Base-by-base conservation (phyloP, 768 basidiomycete species). In the Boletus coccyginus region DNA sequence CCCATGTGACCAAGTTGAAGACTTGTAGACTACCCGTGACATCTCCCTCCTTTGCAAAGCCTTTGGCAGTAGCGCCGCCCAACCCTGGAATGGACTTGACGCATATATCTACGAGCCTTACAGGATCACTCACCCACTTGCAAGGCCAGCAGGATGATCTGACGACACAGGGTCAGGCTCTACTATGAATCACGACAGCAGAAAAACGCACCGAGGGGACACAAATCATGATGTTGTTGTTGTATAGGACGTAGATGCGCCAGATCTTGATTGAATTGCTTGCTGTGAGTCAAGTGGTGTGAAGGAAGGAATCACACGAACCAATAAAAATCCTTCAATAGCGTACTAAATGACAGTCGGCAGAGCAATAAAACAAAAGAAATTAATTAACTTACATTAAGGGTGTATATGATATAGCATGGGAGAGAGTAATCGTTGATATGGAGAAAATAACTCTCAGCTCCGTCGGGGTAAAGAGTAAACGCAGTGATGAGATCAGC, bases 181-280 rank as follows among this genome's bases (percentile, higher is more conserved):
- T 24, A 7, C 8, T 10, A 12, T 17, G 12, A 33, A 3, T 6
- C 12, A 27, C 4, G 24, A 43, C 6, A 4, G 21, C 17, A 35
- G 40, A 40, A 13, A 4, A 36, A 62, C 59, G 19, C 32, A 69
- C 66, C n/a, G 52, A 48, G 3, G 65, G 57, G 6, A 67, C 50
- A 33, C 67, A 67, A 14, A 57, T 31, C 41, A 21, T 49, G 40
- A 69, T 27, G 31, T 51, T 54, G 13, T 53, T 17, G 40, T 36
- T 50, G 7, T 59, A 67, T 9, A 67, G 5, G 1, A 66, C 12
- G 44, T 44, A 67, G 11, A 66, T 47, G 29, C 67, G 68, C 66
- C 66, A 69, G 12, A 67, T 64, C 66, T 64, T 36, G 24, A 38
- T 59, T 13, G 11, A 8, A 24, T 47, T 7, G 10, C 31, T 8